Conservation (phyloP, 2,329 filamentous ascomycete genomes). For the Ophiostoma quercus region DNA sequence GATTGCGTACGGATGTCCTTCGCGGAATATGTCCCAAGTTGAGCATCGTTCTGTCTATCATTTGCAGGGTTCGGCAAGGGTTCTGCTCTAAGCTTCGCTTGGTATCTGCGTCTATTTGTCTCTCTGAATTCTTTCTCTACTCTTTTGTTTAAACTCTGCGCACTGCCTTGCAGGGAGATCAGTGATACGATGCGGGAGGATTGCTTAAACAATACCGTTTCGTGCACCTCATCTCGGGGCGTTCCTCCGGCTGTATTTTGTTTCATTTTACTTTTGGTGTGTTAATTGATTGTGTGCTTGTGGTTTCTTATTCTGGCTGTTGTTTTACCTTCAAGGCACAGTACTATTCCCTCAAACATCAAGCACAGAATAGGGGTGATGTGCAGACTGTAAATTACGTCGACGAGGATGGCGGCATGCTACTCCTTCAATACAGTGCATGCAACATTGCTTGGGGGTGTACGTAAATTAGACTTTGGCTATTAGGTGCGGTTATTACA, state of each 20-base stretch:
- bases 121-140: background rate
- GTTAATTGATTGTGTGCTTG: background rate
- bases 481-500: background rate
- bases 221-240: constrained; percentile 6
- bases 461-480: background rate
- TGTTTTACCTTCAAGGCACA: background rate
- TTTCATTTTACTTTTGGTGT: background rate
- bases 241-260: background rate
- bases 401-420: constrained; percentile 6
- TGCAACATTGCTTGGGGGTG: constrained; percentile 9
- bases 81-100: background rate
- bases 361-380: constrained; percentile 7
- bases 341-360: background rate
- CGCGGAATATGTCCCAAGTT: background rate
- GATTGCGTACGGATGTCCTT: background rate
- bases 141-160: background rate
- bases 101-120: background rate
- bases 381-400: constrained; percentile 12
- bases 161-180: constrained; percentile 1
- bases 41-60: background rate
- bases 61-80: background rate
- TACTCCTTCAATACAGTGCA: background rate
- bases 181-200: background rate
- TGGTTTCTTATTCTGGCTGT: background rate
- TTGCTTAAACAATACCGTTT: constrained; percentile 1